phyloP scores from a whole-genome alignment of 2,329 filamentous ascomycete species.

The Epichloe scottii region DNA sequence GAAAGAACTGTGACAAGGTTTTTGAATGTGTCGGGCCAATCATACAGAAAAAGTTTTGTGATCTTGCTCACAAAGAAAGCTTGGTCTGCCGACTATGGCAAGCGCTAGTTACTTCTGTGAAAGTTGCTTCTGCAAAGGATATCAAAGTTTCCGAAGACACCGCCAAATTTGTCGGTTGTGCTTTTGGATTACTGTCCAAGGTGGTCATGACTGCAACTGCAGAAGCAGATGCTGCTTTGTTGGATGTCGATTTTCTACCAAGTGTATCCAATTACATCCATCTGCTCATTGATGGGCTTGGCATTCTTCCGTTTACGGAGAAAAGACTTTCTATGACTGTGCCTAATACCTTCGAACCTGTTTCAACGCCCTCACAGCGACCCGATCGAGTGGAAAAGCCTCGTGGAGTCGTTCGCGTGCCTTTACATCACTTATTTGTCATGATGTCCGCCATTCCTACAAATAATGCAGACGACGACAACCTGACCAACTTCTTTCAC shows the following conservation, averaged over 20 bases:
- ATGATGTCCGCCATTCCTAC: constrained; percentile 41
- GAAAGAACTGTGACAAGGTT: constrained; percentile 54
- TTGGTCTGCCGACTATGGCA: constrained; percentile 43
- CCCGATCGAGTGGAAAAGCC: constrained; percentile 38
- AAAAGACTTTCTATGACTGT: constrained; percentile 39
- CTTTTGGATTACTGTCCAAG: constrained; percentile 55
- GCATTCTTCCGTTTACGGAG: constrained; percentile 50
- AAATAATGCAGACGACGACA: constrained; percentile 34
- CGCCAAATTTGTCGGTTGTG: constrained; percentile 61
- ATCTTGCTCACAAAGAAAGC: constrained; percentile 48
- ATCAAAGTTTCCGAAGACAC: constrained; percentile 80
- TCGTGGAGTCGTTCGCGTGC: constrained; percentile 38
- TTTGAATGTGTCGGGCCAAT: constrained; percentile 49
- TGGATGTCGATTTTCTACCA: constrained; percentile 38
- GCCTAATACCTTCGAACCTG: constrained; percentile 46
- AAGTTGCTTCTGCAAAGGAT: constrained; percentile 66
- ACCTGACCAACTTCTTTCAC: constrained; percentile 32
- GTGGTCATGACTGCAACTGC: constrained; percentile 20
- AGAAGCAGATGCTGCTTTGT: constrained; percentile 2
- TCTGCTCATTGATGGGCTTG: constrained; percentile 37
- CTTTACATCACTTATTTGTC: constrained; percentile 53
- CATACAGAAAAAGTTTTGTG: constrained; percentile 48
- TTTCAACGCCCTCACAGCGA: constrained; percentile 54
- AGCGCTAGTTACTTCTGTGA: constrained; percentile 48
- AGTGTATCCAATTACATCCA: constrained; percentile 39